These are phyloP conservation scores for Hawksworthiomyces lignivorus DNA, from an alignment of 2,329 filamentous ascomycete genomes.

Conservation along the genomic window DNA sequence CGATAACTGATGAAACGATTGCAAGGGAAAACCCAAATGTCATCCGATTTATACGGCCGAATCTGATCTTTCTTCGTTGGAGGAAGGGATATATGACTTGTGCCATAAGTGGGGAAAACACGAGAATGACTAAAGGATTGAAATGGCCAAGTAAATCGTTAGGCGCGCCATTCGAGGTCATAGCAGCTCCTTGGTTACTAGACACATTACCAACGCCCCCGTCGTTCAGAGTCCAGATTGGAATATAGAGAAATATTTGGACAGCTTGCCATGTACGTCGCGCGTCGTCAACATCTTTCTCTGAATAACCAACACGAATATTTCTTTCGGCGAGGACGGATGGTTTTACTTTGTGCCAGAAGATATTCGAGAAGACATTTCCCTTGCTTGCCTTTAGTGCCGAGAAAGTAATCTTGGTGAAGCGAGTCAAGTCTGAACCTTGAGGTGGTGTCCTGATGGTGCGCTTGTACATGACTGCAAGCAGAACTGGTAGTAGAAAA, in stretches of 20 bases:
- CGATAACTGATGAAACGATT: slow-evolving; percentile 35
- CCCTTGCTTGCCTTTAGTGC: slow-evolving; percentile 45
- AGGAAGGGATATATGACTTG: slow-evolving; percentile 49
- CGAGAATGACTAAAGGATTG: slow-evolving; percentile 51
- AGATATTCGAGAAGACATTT: slow-evolving; percentile 44
- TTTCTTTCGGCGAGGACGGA: slow-evolving; percentile 37
- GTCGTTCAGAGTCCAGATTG: slow-evolving; percentile 32
- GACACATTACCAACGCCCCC: slow-evolving; percentile 28
- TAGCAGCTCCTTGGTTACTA: slow-evolving; percentile 32
- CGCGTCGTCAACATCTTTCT: slow-evolving; percentile 61
- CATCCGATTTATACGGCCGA: slow-evolving; percentile 50
- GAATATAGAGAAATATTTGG: slow-evolving; percentile 33
- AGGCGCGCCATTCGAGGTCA: slow-evolving; percentile 39
- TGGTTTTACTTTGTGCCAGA: slow-evolving; percentile 55
- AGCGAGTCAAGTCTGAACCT: slow-evolving; percentile 57
- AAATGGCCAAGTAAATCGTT: slow-evolving; percentile 56
- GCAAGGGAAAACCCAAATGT: slow-evolving; percentile 46
- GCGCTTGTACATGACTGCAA: slow-evolving; percentile 46
- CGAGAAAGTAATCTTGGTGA: slow-evolving; percentile 45
- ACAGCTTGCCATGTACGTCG: slow-evolving; percentile 39
- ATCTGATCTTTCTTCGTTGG: slow-evolving; percentile 40
- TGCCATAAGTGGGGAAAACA: slow-evolving; percentile 46
- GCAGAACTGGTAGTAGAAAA: slow-evolving; percentile 50
- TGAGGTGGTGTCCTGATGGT: slow-evolving; percentile 51
- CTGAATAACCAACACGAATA: slow-evolving; percentile 53